Base-by-base conservation (phyloP, 192 early-diverging fungal genomes). In the Phlyctochytrium bullatum region DNA sequence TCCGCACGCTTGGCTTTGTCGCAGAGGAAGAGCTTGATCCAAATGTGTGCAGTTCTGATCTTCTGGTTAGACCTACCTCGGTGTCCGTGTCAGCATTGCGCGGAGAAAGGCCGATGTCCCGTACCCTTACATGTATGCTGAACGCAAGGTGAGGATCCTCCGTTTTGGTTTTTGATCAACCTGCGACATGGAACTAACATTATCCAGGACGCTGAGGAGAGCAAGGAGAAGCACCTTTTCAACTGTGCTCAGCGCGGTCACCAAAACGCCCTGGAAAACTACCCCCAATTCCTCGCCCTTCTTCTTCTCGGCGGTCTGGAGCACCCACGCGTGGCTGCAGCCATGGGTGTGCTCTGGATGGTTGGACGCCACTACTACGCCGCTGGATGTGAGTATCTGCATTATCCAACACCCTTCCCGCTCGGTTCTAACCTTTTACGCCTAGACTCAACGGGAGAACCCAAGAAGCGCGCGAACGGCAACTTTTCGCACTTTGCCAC, bases 211-310 rank as follows among this genome's bases (percentile, higher is more conserved):
- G 82, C 83, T 33, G 78, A 86, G 51, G 76, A 83, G 69, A 83
- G 88, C 69, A 70, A 72, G 36, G 84, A 83, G 66, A 90, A 90
- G 73, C 65, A 79, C 65, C 52, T 85, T 30, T 91, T 90, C 79
- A 92, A 92, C 83, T 92, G 90, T 52, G 54, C 57, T 56, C 77
- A 82, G 63, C 68, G 80, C 50, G 80, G 73, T 30, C 80, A 82
- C 64, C 80, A 90, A 61, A 91, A 91, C 82, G 84, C 83, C 20
- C 73, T 91, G 4, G 91, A 92, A 71, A 59, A 56, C 56, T 84
- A 80, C 69, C 81, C 88, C 27, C 27, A 64, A 0, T 89, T 83
- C 73, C 74, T 79, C 36, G 72, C 76, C 51, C 67, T 86, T 27
- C 73, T 90, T 34, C 52, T 80, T 33, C 31, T 78, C 53, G 76